Evolutionary conservation across 2,329 filamentous ascomycete genomes (phyloP), one percentile per base, ranked within the genome.

Genomic region (Fusarium papillatum): DNA sequence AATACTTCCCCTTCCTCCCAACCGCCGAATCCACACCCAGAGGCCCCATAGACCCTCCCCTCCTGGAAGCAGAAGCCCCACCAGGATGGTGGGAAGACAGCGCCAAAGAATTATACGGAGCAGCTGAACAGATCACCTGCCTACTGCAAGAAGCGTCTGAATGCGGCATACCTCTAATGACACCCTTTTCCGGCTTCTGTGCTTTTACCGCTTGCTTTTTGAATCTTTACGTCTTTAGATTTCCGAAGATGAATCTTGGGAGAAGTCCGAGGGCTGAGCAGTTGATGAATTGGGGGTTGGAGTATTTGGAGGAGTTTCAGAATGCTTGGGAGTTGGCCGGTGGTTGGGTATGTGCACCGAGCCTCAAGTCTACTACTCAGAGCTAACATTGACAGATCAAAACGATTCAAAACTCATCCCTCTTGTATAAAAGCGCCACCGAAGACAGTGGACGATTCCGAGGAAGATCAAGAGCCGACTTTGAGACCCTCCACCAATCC

Each of bases 101-200:
- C 22, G 80, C 85, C 0, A 75, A 75, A 2, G 81, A 84, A 22
- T 60, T 87, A 0, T 87, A 85, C 16, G 70, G 76, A 0, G 81
- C 85, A 0, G 83, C 84, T 0, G 82, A 83, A n/a, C 77, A 82
- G 5, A 83, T 87, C 0, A 79, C 83, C 0, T 73, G 72, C 1
- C 70, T 87, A 0, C 77, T 87, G 0, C 80, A 81, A n/a, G 85
- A 86, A 17, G 80, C 85, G 0, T 82, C 80, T 0, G 83, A 85
- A 11, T 84, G 82, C 7, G 84, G 82, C 0, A 81, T 83, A 0
- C 80, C 82, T 2, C 76, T 87, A 0, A 79, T 82, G 69, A 86
- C 85, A 0, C 86, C 86, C 0, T 88, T 87, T 66, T 81, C 85
- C 0, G 86, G 85, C 0, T 87, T 87, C n/a, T 87, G 86, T 65